Evolutionary conservation across 2,329 filamentous ascomycete genomes (phyloP).

Genomic region (Metarhizium anisopliae): DNA sequence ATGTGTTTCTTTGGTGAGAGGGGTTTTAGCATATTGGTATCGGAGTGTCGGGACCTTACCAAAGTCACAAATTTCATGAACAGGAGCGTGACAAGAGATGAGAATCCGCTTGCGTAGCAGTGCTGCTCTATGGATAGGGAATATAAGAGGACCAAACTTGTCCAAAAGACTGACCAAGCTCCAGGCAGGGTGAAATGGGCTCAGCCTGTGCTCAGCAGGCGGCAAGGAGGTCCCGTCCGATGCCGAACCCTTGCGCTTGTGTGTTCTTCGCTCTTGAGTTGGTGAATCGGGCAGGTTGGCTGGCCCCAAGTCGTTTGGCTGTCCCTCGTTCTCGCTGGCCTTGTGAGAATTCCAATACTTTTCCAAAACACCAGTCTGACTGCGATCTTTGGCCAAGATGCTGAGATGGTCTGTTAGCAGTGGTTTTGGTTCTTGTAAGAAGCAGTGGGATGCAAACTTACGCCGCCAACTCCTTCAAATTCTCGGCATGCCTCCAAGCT

Average conservation of each 20-base stretch:
- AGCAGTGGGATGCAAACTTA: constrained; percentile 27
- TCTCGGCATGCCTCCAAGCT: constrained; percentile 79
- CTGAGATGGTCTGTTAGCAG: constrained; percentile 20
- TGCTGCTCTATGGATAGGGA: constrained; percentile 81
- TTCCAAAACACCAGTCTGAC: constrained; percentile 56
- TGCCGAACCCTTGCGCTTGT: constrained; percentile 47
- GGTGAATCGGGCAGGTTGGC: constrained; percentile 26
- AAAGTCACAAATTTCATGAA: constrained; percentile 80
- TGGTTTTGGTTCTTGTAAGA: not conserved
- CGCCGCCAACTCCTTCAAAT: constrained; percentile 65
- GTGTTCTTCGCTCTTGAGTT: constrained; percentile 28
- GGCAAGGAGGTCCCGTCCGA: constrained; percentile 53
- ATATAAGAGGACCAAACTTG: constrained; percentile 82
- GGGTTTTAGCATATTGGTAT: constrained; percentile 6
- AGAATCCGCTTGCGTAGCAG: constrained; percentile 81
- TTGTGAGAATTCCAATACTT: constrained; percentile 64
- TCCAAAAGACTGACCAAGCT: constrained; percentile 71
- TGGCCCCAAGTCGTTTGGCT: constrained; percentile 17
- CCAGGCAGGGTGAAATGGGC: constrained; percentile 76
- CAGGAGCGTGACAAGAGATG: constrained; percentile 76
- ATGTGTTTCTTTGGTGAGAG: constrained; percentile 5
- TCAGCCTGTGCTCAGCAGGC: constrained; percentile 56
- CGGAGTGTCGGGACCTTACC: constrained; percentile 41
- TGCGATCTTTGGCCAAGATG: constrained; percentile 55
- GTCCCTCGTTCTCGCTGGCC: constrained; percentile 22